Conservation (phyloP, 1,284 basidiomycete genomes). For the Kwoniella shivajii region DNA sequence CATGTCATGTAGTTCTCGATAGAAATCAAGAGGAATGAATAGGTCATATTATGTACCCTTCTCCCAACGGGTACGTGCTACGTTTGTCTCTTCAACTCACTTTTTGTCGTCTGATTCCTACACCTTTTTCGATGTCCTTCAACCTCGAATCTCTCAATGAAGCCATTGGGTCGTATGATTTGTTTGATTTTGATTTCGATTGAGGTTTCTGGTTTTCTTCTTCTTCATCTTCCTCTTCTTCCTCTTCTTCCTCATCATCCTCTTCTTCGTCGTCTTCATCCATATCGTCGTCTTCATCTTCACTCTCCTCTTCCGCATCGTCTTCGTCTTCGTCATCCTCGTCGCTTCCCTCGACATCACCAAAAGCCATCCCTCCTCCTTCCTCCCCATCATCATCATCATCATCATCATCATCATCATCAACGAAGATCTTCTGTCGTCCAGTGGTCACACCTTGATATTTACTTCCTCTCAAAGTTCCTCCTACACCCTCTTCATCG, state of each 20-base stretch:
- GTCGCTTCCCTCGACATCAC: slow-evolving; percentile 34
- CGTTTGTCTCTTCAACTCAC: too few species aligned
- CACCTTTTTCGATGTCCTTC: slow-evolving; percentile 66
- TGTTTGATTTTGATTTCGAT: slow-evolving; percentile 12
- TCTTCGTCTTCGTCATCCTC: slow-evolving; percentile 44
- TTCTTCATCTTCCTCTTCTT: slow-evolving; percentile 42
- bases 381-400: slow-evolving; percentile 67
- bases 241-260: slow-evolving; percentile 54
- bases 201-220: slow-evolving; percentile 13
- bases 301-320: slow-evolving; percentile 49
- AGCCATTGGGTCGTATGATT: slow-evolving; percentile 57
- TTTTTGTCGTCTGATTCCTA: slow-evolving; percentile 77
- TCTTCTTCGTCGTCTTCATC: slow-evolving; percentile 56
- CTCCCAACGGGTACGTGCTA: too few species aligned
- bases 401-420: slow-evolving; percentile 39
- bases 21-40: too few species aligned
- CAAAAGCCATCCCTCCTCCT: slow-evolving; percentile 51
- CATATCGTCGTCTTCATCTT: slow-evolving; percentile 57
- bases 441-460: slow-evolving; percentile 71
- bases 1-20: too few species aligned
- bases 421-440: slow-evolving; percentile 62
- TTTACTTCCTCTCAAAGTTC: slow-evolving; percentile 59
- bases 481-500: slow-evolving; percentile 47
- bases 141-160: slow-evolving; percentile 41
- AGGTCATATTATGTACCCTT: too few species aligned